phyloP scores from a whole-genome alignment of 257 asterid genomes.

The Hygrophila difformis region DNA sequence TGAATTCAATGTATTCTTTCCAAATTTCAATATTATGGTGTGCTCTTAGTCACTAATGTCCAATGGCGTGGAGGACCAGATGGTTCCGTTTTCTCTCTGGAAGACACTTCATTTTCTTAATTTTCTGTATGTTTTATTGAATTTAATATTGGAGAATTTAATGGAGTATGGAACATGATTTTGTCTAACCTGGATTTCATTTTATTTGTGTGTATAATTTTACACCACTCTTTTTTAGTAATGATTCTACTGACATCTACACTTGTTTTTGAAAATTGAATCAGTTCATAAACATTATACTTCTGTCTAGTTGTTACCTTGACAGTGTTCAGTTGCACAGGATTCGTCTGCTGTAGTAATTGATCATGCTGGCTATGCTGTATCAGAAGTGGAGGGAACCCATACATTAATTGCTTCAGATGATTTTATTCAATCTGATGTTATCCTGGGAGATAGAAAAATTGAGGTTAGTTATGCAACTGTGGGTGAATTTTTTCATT shows the following conservation, averaged over 20 bases:
- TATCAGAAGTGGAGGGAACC: slow-evolving; percentile 56
- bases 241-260: background rate
- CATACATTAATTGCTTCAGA: slow-evolving; percentile 62
- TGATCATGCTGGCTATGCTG: slow-evolving; percentile 67
- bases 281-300: background rate
- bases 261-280: background rate
- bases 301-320: background rate
- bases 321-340: slow-evolving; percentile 21
- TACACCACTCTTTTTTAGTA: background rate
- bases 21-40: background rate
- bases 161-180: background rate
- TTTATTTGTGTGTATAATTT: background rate
- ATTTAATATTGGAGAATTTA: background rate
- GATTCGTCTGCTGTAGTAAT: slow-evolving; percentile 68
- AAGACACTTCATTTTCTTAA: background rate
- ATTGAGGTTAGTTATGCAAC: slow-evolving; percentile 50
- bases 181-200: background rate
- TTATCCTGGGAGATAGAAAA: slow-evolving; percentile 52
- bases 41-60: background rate
- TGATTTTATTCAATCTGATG: slow-evolving; percentile 55
- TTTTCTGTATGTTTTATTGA: slow-evolving; percentile 1
- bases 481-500: background rate
- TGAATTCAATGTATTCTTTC: background rate
- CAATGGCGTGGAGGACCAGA: background rate
- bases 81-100: background rate